These are phyloP conservation scores for Marchantia polymorpha DNA, from an alignment of 225 moss, liverwort and hornwort species.

Conservation along the genomic window DNA sequence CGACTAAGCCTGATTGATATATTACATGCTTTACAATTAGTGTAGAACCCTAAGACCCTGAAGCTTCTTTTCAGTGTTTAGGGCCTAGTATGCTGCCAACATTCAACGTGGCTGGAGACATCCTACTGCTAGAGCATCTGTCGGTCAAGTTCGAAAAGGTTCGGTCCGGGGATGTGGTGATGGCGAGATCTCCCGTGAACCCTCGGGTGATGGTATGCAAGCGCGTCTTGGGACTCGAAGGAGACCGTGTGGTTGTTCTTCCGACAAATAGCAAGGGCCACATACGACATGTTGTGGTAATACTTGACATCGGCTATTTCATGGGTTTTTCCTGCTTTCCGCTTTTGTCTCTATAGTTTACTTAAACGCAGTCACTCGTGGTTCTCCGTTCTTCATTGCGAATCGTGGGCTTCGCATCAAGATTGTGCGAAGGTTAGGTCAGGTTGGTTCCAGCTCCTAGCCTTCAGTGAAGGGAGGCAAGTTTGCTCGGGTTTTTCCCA, in stretches of 20 bases:
- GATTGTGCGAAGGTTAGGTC: not conserved
- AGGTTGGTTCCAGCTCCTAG: no score
- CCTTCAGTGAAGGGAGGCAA: no score
- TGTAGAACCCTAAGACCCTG: not conserved
- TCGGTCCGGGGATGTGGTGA: conserved; percentile 88
- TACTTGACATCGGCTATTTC: not conserved
- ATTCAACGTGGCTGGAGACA: conserved; percentile 93
- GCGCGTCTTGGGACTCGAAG: conserved; percentile 91
- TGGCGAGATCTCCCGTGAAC: conserved; percentile 91
- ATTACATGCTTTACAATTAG: not conserved
- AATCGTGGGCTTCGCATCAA: not conserved
- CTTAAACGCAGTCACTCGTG: not conserved
- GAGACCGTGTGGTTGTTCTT: conserved; percentile 80
- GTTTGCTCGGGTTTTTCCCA: no score
- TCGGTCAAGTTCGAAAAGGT: conserved; percentile 86
- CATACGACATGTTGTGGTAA: conserved; percentile 83
- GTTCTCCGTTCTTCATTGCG: not conserved
- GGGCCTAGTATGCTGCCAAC: conserved; percentile 99
- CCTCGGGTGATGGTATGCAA: conserved; percentile 95
- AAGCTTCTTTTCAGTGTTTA: conserved; percentile 64
- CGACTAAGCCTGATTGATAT: not conserved
- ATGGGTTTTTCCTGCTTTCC: not conserved
- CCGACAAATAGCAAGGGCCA: conserved; percentile 87
- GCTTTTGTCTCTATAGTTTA: not conserved
- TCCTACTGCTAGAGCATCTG: conserved; percentile 88